These are phyloP conservation scores for Psilocybe sp. DNA, from an alignment of 768 basidiomycete genomes.

Conservation along the genomic window DNA sequence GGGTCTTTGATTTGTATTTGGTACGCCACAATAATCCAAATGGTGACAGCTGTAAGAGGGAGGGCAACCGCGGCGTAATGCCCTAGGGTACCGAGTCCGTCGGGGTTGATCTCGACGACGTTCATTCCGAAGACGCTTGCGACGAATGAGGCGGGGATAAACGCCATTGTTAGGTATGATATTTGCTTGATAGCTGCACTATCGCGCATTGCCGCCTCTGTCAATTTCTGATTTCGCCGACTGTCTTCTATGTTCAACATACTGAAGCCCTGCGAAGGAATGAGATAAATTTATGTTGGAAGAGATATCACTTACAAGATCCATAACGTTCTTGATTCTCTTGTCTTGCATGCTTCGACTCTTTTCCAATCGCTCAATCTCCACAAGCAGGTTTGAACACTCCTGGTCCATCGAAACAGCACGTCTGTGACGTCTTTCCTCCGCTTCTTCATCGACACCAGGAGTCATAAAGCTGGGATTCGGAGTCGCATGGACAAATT, in stretches of 20 bases:
- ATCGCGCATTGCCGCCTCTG: slow-evolving; percentile 34
- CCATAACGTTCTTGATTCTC: slow-evolving; percentile 50
- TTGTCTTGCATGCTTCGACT: slow-evolving; percentile 38
- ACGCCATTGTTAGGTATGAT: slow-evolving; percentile 59
- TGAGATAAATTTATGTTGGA: not conserved
- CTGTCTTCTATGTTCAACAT: slow-evolving; percentile 48
- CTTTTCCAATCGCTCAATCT: slow-evolving; percentile 47
- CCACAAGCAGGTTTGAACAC: slow-evolving; percentile 42
- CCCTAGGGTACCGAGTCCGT: slow-evolving; percentile 26
- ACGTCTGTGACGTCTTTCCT: slow-evolving; percentile 6
- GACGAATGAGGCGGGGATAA: slow-evolving; percentile 53
- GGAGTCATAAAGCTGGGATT: slow-evolving; percentile 41
- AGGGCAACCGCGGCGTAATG: slow-evolving; percentile 39
- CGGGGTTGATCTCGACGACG: slow-evolving; percentile 35
- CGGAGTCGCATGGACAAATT: slow-evolving; percentile 43
- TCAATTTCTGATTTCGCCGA: slow-evolving; percentile 37
- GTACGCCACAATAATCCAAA: slow-evolving; percentile 46
- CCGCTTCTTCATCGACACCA: slow-evolving; percentile 3
- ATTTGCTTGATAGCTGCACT: slow-evolving; percentile 53
- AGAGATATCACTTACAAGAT: slow-evolving; percentile 29
- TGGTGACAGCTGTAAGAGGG: slow-evolving; percentile 39
- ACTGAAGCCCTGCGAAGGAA: slow-evolving; percentile 38
- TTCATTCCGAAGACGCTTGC: slow-evolving; percentile 58
- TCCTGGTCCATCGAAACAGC: slow-evolving; percentile 37
- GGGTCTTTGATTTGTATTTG: slow-evolving; percentile 29